These are phyloP conservation scores for Coniella lustricola DNA, from an alignment of 2,329 filamentous ascomycete genomes.

Conservation along the genomic window DNA sequence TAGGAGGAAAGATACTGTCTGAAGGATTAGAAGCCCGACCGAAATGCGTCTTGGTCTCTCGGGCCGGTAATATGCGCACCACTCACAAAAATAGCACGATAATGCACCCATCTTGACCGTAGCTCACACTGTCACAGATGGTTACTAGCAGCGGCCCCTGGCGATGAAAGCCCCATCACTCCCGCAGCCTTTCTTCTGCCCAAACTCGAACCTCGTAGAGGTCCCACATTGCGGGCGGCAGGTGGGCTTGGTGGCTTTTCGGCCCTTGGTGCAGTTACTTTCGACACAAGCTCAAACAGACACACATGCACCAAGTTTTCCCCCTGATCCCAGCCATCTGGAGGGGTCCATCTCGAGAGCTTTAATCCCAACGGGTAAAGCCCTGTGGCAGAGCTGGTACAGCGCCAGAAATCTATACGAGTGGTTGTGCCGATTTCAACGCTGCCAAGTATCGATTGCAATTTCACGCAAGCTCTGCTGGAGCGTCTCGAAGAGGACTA, in stretches of 20 bases:
- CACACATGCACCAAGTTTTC: conserved; percentile 3
- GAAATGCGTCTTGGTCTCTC: background rate
- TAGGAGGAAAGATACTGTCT: too few relatives aligned
- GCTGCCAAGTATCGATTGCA: background rate
- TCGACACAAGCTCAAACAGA: background rate
- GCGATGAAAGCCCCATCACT: background rate
- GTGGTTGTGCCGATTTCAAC: background rate
- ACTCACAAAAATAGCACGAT: too few relatives aligned
- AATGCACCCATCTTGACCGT: conserved; percentile 5
- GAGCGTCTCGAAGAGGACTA: too few relatives aligned
- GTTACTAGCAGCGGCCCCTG: conserved; percentile 10
- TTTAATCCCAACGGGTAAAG: background rate
- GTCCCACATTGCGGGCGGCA: conserved; percentile 12
- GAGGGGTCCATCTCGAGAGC: conserved; percentile 8
- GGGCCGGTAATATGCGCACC: conserved; percentile 4
- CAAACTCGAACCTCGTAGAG: background rate
- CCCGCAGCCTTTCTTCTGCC: background rate
- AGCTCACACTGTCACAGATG: conserved; percentile 9
- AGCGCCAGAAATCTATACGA: background rate
- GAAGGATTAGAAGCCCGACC: too few relatives aligned
- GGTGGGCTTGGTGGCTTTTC: conserved; percentile 1
- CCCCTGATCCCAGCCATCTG: conserved; percentile 13
- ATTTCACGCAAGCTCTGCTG: background rate
- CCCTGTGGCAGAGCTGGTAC: background rate
- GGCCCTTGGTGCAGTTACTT: background rate